Conservation (phyloP, 1,284 basidiomycete species). For the Moesziomyces globuligerus region DNA sequence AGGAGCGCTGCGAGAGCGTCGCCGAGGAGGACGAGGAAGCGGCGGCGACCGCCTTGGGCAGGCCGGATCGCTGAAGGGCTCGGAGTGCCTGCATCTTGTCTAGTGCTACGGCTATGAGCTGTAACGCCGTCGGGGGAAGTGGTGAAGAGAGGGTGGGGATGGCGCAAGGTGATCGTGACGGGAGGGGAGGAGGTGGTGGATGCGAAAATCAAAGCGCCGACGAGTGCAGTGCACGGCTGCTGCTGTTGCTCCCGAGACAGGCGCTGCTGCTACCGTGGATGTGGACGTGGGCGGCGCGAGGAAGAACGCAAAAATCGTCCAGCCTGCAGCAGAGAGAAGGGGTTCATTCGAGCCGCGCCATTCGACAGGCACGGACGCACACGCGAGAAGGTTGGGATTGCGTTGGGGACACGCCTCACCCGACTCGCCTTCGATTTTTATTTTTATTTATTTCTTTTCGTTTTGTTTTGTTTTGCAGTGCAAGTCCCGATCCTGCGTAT, state of each 20-base stretch:
- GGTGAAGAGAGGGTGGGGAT: constrained; percentile 3
- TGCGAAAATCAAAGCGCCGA: constrained; percentile 1
- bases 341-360: not conserved
- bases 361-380: no score
- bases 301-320: not conserved
- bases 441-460: not conserved
- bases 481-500: not conserved
- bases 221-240: not conserved
- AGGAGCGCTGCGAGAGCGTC: constrained; percentile 45
- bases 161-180: constrained; percentile 7
- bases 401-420: not conserved
- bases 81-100: constrained; percentile 47
- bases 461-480: not conserved
- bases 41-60: constrained; percentile 45
- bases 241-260: not conserved
- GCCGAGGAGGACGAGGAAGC: constrained; percentile 33
- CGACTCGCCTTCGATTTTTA: not conserved
- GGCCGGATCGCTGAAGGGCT: constrained; percentile 49
- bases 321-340: not conserved
- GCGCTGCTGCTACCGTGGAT: not conserved
- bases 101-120: not conserved
- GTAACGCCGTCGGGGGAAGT: constrained; percentile 13
- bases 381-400: not conserved
- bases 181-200: constrained; percentile 1
- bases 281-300: not conserved